Evolutionary conservation across 176 grass and related monocot genomes (phyloP), one percentile per base, ranked within the genome.

Genomic region (Areca catechu): DNA sequence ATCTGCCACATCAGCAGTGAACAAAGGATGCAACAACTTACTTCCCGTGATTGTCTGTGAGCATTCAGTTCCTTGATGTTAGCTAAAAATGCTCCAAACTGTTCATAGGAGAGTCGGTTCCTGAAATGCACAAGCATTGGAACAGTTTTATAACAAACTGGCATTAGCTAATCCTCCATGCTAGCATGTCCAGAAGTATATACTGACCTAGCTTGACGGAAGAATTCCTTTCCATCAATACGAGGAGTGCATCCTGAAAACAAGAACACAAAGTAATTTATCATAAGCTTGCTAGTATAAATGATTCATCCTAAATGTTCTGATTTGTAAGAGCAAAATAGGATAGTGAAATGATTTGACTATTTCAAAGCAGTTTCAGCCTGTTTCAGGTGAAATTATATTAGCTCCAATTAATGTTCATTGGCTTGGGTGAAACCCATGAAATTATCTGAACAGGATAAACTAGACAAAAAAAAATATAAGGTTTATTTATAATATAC

Each of bases 21-120:
- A 43, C 9, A 18, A 3, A 5, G 20, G 34, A 16, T 4, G 17
- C 56, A 3, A n/a, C 15, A 15, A 62, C 67, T 24, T 68, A 98
- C 88, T 81, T 98, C 94, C 28, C 87, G 82, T 58, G 88, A 89
- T 64, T 89, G 94, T 73, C 78, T 93, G 29, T 85, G 87, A 29
- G 84, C 82, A 81, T 98, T 98, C 30, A 98, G 81, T 60, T 93
- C 94, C 66, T 98, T 98, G 57, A 98, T 98, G 62, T 85, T 98
- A n/a, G 87, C 79, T 67, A 98, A 80, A 58, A 98, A 98, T 16
- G 88, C 78, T 73, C 88, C 94, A 85, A 98, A 98, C 65, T 98
- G 94, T 76, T 98, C 94, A 0, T 93, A 98, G n/a, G 88, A 98
- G 56, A 98, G 74, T 43, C 81, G 87, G 53, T 70, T 98, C 88